Evolutionary conservation across 768 basidiomycete genomes (phyloP).

Genomic region (Kwoniella newhampshirensis): DNA sequence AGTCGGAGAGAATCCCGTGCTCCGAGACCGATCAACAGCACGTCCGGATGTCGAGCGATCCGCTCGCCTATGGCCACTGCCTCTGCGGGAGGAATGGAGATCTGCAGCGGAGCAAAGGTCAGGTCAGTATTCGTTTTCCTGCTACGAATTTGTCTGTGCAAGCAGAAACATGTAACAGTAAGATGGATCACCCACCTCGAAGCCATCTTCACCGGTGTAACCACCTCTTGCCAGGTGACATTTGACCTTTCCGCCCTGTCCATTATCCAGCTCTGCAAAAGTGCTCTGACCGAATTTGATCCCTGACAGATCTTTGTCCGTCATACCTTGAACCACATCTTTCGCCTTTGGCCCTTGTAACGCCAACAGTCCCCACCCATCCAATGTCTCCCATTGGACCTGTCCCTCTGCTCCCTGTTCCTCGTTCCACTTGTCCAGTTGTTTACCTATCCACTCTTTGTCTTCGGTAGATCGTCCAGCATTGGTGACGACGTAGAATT

Average conservation of each 20-base stretch:
- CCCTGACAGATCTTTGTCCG: conserved; percentile 62
- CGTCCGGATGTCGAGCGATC: conserved; percentile 64
- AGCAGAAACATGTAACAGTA: not conserved
- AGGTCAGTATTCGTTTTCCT: too few species aligned
- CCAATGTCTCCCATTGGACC: conserved; percentile 77
- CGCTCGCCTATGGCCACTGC: conserved; percentile 68
- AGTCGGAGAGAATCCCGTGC: conserved; percentile 90
- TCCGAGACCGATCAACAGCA: conserved; percentile 84
- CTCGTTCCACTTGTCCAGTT: conserved; percentile 75
- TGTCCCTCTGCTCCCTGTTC: conserved; percentile 57
- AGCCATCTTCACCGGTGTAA: conserved; percentile 98
- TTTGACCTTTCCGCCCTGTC: conserved; percentile 62
- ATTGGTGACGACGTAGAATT: conserved; percentile 95
- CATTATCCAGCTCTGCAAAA: conserved; percentile 63
- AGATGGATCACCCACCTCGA: conserved; percentile 67
- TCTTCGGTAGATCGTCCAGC: conserved; percentile 82
- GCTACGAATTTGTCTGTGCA: not conserved
- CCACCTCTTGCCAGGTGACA: conserved; percentile 90
- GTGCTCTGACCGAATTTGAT: conserved; percentile 84
- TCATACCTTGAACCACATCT: conserved; percentile 70
- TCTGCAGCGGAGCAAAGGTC: conserved; percentile 55
- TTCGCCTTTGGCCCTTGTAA: conserved; percentile 88
- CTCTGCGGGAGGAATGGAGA: conserved; percentile 79
- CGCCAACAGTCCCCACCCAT: conserved; percentile 83
- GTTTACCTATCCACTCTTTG: conserved; percentile 69